These are phyloP conservation scores for Trichomonas vaginalis DNA, from an alignment of 208 protist species.

Conservation along the genomic window DNA sequence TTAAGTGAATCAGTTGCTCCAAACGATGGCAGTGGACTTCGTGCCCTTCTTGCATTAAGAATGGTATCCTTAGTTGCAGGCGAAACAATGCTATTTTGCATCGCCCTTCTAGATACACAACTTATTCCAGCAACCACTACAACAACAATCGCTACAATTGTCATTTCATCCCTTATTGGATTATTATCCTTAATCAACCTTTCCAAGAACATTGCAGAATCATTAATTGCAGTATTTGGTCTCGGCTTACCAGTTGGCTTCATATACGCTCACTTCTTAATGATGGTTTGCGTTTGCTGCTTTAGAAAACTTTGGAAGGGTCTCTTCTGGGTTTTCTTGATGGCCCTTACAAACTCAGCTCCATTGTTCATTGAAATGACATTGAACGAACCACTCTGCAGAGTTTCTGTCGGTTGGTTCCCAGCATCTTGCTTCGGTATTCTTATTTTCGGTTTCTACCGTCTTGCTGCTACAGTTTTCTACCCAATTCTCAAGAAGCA, in stretches of 20 bases:
- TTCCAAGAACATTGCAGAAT: neutral
- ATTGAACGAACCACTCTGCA: neutral
- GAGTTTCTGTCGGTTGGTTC: neutral
- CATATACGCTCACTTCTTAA: neutral
- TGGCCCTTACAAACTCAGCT: neutral
- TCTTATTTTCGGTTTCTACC: neutral
- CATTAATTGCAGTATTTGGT: neutral
- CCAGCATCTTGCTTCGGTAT: neutral
- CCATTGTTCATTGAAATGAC: neutral
- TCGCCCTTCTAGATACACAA: neutral
- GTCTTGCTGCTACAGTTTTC: neutral
- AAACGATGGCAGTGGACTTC: neutral
- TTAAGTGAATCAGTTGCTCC: neutral
- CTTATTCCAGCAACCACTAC: neutral
- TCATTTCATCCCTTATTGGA: neutral
- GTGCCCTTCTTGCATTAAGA: neutral
- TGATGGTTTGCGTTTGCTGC: neutral
- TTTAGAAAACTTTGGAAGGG: neutral
- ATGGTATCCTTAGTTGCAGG: neutral
- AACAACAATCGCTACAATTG: neutral
- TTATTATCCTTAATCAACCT: neutral
- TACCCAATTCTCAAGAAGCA: neutral
- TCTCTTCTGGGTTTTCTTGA: neutral
- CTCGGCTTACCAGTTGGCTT: neutral
- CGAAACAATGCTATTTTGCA: neutral